These are phyloP conservation scores for Ophiocordyceps camponoti-floridani DNA, from an alignment of 2,329 filamentous ascomycete genomes.

Conservation along the genomic window DNA sequence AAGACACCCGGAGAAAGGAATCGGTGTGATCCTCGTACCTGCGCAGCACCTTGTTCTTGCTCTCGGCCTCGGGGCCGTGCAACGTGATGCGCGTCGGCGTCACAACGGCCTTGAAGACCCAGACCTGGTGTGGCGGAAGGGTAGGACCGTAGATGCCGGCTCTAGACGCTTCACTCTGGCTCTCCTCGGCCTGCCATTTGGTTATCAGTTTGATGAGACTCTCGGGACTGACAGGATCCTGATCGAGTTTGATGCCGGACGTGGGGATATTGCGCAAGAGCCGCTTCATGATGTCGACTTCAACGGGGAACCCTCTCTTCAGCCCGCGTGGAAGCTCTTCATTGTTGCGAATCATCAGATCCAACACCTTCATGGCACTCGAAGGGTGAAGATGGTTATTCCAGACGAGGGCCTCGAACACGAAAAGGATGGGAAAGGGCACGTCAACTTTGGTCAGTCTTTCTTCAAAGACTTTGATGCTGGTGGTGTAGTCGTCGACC, in stretches of 20 bases:
- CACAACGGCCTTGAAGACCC: conserved; percentile 36
- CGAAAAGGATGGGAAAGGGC: conserved; percentile 39
- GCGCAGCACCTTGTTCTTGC: conserved; percentile 54
- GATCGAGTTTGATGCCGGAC: no score
- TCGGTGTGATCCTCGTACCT: conserved; percentile 40
- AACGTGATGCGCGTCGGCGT: conserved; percentile 41
- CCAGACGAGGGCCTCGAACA: conserved; percentile 42
- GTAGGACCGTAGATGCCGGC: conserved; percentile 9
- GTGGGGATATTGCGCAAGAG: conserved; percentile 30
- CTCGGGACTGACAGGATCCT: conserved; percentile 15
- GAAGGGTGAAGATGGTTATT: conserved; percentile 44
- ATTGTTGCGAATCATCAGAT: conserved; percentile 18
- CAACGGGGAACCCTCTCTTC: conserved; percentile 19
- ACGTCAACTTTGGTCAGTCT: conserved; percentile 8
- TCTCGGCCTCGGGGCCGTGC: conserved; percentile 45
- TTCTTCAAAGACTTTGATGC: conserved; percentile 15
- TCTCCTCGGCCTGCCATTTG: conserved; percentile 20
- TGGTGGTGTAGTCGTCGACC: conserved; percentile 6
- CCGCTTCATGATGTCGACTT: conserved; percentile 32
- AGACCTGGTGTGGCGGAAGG: conserved; percentile 22
- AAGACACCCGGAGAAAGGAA: conserved; percentile 52
- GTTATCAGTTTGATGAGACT: conserved; percentile 22
- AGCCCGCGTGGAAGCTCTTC: conserved; percentile 6
- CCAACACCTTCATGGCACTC: conserved; percentile 27
- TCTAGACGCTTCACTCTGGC: conserved; percentile 7